phyloP scores from a whole-genome alignment of 768 basidiomycete genomes.

The Kwoniella botswanensis region DNA sequence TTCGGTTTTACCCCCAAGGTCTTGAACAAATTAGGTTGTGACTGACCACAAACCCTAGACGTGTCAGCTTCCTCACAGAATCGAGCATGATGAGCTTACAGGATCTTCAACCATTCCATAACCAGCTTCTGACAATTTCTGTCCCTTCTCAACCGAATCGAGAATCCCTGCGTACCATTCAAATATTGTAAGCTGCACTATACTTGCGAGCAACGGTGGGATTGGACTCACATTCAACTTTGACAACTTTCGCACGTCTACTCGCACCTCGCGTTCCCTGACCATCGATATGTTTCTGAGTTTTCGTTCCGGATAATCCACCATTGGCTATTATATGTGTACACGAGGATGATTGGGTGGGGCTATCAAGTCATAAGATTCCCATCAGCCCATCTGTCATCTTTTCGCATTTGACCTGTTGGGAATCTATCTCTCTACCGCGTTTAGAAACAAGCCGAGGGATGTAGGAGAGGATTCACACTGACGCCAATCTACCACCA shows the following conservation, averaged over 20 bases:
- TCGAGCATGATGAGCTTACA: slow-evolving; percentile 6
- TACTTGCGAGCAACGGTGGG: no score
- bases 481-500: slow-evolving; percentile 47
- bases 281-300: slow-evolving; percentile 53
- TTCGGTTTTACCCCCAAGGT: slow-evolving; percentile 39
- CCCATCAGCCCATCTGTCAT: neutral
- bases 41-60: slow-evolving; percentile 7
- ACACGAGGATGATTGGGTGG: slow-evolving; percentile 38
- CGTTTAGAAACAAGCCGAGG: no score
- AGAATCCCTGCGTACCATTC: slow-evolving; percentile 36
- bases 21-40: slow-evolving; percentile 41
- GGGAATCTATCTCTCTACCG: no score
- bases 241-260: slow-evolving; percentile 45
- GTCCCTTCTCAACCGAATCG: slow-evolving; percentile 45
- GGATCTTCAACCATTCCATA: slow-evolving; percentile 50
- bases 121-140: slow-evolving; percentile 40
- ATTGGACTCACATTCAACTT: slow-evolving; percentile 44
- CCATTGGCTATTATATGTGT: slow-evolving; percentile 52
- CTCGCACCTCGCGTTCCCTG: slow-evolving; percentile 41
- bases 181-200: neutral
- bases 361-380: slow-evolving; percentile 18
- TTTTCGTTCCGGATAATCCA: slow-evolving; percentile 46
- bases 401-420: no score
- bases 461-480: slow-evolving; percentile 11
- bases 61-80: neutral